phyloP scores from a whole-genome alignment of 1,139 yeast species.

The Geotrichum fermentans region DNA sequence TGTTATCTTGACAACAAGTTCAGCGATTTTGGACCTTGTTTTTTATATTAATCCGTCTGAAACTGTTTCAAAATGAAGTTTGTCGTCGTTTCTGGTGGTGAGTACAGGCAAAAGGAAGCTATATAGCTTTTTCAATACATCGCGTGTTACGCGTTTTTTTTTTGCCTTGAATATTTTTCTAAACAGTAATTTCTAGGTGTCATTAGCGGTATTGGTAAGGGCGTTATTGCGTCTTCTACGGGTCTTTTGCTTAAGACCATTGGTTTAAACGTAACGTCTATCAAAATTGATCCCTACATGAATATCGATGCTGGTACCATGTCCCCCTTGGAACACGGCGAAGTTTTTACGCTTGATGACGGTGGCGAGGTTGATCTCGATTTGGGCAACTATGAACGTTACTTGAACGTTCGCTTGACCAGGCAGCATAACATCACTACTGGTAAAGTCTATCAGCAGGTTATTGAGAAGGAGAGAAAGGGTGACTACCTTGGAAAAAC shows the following conservation, averaged over 20 bases:
- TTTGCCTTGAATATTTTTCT: conserved; percentile 27
- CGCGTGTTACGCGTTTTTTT: neutral
- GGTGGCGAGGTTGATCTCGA: conserved; percentile 99
- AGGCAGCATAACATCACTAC: conserved; percentile 95
- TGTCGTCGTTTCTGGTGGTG: conserved; percentile 97
- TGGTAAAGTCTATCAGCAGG: conserved; percentile 92
- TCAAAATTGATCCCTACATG: conserved; percentile 98
- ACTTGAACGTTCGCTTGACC: conserved; percentile 86
- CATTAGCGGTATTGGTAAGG: conserved; percentile 97
- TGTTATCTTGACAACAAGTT: conserved; percentile 14
- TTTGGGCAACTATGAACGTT: conserved; percentile 95
- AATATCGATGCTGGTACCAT: conserved; percentile 99
- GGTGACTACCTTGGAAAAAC: conserved; percentile 98
- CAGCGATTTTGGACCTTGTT: neutral
- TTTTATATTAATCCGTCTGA: neutral
- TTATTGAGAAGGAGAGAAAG: conserved; percentile 88
- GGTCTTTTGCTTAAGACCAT: conserved; percentile 90
- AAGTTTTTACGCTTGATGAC: conserved; percentile 93
- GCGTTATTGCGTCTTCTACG: conserved; percentile 94
- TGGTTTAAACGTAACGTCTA: conserved; percentile 92
- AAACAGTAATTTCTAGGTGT: conserved; percentile 75
- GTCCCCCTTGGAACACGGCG: conserved; percentile 99
- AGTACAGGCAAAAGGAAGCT: conserved; percentile 24
- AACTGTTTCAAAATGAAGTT: conserved; percentile 65
- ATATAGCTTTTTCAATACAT: conserved; percentile 1